These are phyloP conservation scores for Beta macrorhiza DNA, from an alignment of 179 eudicot genomes.

Conservation along the genomic window DNA sequence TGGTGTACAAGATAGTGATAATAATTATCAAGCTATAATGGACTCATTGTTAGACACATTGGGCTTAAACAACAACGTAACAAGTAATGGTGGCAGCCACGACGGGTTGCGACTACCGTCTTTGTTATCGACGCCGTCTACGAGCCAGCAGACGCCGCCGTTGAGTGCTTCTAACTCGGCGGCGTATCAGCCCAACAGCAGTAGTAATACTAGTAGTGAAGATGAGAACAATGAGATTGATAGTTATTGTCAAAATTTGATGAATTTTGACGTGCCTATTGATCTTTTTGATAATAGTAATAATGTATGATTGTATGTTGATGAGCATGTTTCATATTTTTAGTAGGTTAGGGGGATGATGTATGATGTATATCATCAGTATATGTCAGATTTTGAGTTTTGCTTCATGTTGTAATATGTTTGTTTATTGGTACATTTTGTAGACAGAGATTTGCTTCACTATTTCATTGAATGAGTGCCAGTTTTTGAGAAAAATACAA, in stretches of 20 bases:
- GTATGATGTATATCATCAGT: neutral
- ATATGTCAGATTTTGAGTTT: neutral
- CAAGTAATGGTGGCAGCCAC: conserved; percentile 23
- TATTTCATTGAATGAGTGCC: neutral
- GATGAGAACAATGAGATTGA: conserved; percentile 87
- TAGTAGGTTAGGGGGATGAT: neutral
- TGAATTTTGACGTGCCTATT: conserved; percentile 56
- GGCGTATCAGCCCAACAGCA: conserved; percentile 33
- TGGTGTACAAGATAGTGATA: neutral
- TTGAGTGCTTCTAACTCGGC: conserved; percentile 47
- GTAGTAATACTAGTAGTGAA: conserved; percentile 34
- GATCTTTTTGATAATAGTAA: conserved; percentile 44
- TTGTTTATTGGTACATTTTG: conserved; percentile 13
- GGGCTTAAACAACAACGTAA: conserved; percentile 23
- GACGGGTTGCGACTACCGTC: conserved; percentile 34
- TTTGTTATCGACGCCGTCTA: conserved; percentile 47
- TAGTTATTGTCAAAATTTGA: conserved; percentile 53
- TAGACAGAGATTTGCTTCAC: conserved; percentile 7
- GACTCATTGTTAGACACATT: conserved; percentile 43
- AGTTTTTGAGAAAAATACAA: no score
- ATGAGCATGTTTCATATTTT: neutral
- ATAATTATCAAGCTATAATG: conserved; percentile 33
- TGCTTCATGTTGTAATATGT: conserved; percentile 17
- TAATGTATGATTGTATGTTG: neutral
- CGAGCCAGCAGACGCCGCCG: conserved; percentile 54